Conservation (phyloP, 2,329 filamentous ascomycete genomes). For the Diplocarpon rosae region DNA sequence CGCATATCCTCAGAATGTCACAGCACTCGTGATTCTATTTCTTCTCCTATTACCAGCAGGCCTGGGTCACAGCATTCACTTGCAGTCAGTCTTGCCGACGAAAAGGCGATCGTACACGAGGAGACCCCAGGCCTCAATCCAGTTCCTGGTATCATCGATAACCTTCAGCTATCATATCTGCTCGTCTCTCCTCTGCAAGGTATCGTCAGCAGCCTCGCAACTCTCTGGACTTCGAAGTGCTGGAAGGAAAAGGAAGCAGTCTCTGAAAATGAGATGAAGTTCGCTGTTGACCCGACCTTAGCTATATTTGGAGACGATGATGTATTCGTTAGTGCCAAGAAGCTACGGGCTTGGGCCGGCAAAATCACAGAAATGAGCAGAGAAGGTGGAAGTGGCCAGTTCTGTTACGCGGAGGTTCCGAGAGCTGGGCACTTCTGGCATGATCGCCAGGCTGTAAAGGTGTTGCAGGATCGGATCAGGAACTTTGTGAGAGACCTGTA, state of each 20-base stretch:
- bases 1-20: conserved; percentile 22
- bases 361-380: conserved; percentile 32
- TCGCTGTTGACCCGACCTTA: conserved; percentile 49
- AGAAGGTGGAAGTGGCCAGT: conserved; percentile 16
- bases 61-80: conserved; percentile 6
- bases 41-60: conserved; percentile 23
- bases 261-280: conserved; percentile 36
- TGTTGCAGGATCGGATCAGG: conserved; percentile 17
- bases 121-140: background rate
- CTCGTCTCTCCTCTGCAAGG: conserved; percentile 59
- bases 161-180: conserved; percentile 41
- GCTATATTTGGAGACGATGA: conserved; percentile 68
- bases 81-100: conserved; percentile 4
- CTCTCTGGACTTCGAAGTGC: conserved; percentile 31
- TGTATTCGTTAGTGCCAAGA: conserved; percentile 55
- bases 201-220: conserved; percentile 48
- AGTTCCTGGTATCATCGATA: conserved; percentile 14
- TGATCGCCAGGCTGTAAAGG: conserved; percentile 14
- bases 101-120: conserved; percentile 3
- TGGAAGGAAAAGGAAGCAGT: conserved; percentile 22
- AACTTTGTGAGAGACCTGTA: conserved; percentile 13
- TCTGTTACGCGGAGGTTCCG: conserved; percentile 33
- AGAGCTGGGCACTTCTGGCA: conserved; percentile 44
- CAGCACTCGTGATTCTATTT: conserved; percentile 17
- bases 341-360: conserved; percentile 54